These are phyloP conservation scores for Starmerella sirachaensis DNA, from an alignment of 805 yeast species.

Conservation along the genomic window DNA sequence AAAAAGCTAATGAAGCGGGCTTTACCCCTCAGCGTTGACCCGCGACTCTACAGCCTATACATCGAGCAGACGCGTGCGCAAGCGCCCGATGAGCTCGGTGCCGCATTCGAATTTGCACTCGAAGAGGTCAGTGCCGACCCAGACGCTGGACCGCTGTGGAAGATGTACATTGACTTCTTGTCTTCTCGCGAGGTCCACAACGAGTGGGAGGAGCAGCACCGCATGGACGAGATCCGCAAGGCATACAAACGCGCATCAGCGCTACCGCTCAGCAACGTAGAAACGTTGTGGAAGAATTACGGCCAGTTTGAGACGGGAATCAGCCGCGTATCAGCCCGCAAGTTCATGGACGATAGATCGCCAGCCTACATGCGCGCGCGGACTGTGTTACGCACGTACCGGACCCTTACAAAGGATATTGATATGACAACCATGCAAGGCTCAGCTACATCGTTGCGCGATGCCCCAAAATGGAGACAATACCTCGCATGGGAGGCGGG, in stretches of 20 bases:
- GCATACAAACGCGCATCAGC: constrained; percentile 55
- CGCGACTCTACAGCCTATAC: constrained; percentile 65
- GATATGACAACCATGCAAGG: constrained; percentile 11
- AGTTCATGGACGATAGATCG: constrained; percentile 69
- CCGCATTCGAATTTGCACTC: constrained; percentile 82
- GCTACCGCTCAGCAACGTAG: constrained; percentile 69
- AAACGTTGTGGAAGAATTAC: constrained; percentile 68
- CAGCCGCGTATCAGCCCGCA: constrained; percentile 67
- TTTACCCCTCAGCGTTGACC: constrained; percentile 48
- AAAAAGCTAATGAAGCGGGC: constrained; percentile 50
- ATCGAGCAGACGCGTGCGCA: constrained; percentile 63
- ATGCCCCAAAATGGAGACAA: constrained; percentile 12
- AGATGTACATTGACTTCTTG: constrained; percentile 67
- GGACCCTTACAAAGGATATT: constrained; percentile 33
- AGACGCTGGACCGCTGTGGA: constrained; percentile 61
- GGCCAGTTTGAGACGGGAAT: constrained; percentile 71
- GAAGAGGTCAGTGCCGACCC: constrained; percentile 70
- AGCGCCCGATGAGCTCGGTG: constrained; percentile 63
- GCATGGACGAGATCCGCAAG: constrained; percentile 61
- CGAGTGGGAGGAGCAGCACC: constrained; percentile 83
- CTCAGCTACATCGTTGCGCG: constrained; percentile 1
- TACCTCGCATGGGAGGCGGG: constrained; percentile 54
- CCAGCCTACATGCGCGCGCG: constrained; percentile 81
- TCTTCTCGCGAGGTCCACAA: constrained; percentile 45
- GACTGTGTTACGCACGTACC: constrained; percentile 50